A percentile compares a stretch with the other conserved stretches of the same genome.
Conservation (phyloP, 2,329 filamentous ascomycete genomes). For the Scedosporium aurantiacum region DNA sequence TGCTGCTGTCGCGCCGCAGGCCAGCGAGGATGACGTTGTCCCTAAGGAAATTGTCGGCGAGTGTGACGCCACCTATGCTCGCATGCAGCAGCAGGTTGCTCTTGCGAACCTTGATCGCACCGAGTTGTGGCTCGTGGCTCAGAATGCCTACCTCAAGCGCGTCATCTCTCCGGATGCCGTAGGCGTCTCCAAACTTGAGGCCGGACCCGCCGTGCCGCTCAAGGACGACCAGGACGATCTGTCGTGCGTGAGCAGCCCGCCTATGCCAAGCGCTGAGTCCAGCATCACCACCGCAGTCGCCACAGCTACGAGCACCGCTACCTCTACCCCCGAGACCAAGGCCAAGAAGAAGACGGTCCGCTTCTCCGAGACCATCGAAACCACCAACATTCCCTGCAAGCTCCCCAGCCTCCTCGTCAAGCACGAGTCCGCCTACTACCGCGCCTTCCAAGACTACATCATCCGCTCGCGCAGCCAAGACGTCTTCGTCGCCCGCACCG, state of each 20-base stretch:
- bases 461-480: constrained; percentile 58
- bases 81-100: constrained; percentile 60
- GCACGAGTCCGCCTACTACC: constrained; percentile 73
- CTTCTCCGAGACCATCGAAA: constrained; percentile 48
- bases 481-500: constrained; percentile 72
- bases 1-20: constrained; percentile 25
- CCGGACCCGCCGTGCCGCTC: neutral
- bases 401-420: constrained; percentile 41
- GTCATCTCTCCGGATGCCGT: constrained; percentile 41
- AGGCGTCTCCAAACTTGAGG: neutral
- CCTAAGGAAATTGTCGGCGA: constrained; percentile 56
- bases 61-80: constrained; percentile 65
- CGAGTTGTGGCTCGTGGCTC: constrained; percentile 73
- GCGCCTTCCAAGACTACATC: constrained; percentile 68
- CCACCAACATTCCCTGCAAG: constrained; percentile 33
- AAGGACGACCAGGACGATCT: constrained; percentile 27
- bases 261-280: constrained; percentile 17
- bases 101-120: constrained; percentile 74
- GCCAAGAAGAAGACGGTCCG: constrained; percentile 62
- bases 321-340: neutral
- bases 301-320: constrained; percentile 14
- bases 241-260: constrained; percentile 25
- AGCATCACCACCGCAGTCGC: constrained; percentile 12
- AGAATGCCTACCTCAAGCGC: constrained; percentile 64
- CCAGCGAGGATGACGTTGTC: constrained; percentile 35